These are phyloP conservation scores for Azolla pinnata DNA, from an alignment of 75 land plant genomes.

Conservation along the genomic window DNA sequence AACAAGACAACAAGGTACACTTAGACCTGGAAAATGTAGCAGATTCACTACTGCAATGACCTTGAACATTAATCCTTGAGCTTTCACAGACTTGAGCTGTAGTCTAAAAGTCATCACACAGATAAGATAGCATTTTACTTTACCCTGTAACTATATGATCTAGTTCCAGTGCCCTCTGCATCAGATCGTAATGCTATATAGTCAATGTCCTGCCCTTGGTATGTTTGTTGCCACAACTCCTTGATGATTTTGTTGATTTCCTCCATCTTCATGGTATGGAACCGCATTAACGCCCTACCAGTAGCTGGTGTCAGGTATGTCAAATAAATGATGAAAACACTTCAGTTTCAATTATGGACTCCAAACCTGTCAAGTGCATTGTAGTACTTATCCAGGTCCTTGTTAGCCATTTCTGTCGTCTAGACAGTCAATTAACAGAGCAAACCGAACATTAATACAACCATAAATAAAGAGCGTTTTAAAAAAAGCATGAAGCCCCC, in stretches of 20 bases:
- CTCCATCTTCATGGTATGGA: constrained; percentile 98
- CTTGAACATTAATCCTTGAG: no score
- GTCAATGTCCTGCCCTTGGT: constrained; percentile 93
- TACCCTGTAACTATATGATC: constrained; percentile 91
- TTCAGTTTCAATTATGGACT: no score
- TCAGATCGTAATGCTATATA: constrained; percentile 85
- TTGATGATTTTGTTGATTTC: constrained; percentile 93
- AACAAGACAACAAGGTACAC: no score
- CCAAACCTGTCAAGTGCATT: constrained; percentile 89
- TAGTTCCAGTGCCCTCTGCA: constrained; percentile 80
- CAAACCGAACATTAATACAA: constrained; percentile 1
- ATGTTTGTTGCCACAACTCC: constrained; percentile 97
- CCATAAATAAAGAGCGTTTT: neutral
- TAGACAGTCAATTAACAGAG: constrained; percentile 25
- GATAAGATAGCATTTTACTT: no score
- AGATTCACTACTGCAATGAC: no score
- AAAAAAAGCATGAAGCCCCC: no score
- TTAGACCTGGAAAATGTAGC: no score
- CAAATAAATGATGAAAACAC: no score
- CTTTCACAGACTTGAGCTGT: no score
- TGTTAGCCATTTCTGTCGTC: constrained; percentile 99
- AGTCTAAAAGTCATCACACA: no score
- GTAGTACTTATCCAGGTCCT: constrained; percentile 89
- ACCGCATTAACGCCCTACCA: constrained; percentile 87
- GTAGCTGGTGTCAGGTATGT: no score